Evolutionary conservation across 192 early-diverging fungal species (phyloP).

Genomic region (Linnemannia hyalina): DNA sequence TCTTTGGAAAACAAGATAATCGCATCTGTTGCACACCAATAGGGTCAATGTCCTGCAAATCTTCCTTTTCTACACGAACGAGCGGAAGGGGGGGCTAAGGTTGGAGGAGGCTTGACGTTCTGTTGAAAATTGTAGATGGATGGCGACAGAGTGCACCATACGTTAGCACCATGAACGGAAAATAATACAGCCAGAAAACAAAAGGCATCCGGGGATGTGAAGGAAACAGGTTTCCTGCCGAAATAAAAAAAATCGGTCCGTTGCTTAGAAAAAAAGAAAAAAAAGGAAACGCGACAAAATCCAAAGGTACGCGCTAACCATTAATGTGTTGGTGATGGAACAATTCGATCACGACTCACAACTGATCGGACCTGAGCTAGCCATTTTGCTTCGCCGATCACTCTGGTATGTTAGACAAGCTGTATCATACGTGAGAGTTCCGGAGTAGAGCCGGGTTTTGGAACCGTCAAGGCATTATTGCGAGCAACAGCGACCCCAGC

Average conservation of each 20-base stretch:
- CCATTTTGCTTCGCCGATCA: not conserved
- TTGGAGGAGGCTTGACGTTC: not conserved
- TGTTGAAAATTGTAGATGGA: not conserved
- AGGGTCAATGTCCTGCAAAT: not conserved
- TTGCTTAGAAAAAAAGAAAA: not conserved
- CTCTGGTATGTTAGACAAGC: not conserved
- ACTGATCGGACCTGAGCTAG: not conserved
- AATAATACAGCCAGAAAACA: not conserved
- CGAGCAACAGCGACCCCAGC: not conserved
- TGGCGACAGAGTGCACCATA: slow-evolving; percentile 18
- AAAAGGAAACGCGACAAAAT: not conserved
- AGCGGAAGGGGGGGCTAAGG: not conserved
- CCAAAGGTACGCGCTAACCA: not conserved
- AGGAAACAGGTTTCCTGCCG: not conserved
- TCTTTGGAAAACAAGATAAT: slow-evolving; percentile 5
- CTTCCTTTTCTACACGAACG: not conserved
- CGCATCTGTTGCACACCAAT: not conserved
- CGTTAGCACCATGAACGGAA: slow-evolving; percentile 5
- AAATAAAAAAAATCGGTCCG: not conserved
- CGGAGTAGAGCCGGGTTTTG: not conserved
- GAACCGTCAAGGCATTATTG: not conserved
- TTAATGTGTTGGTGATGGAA: not conserved
- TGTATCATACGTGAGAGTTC: not conserved
- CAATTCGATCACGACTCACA: not conserved
- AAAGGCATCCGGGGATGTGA: not conserved